Conservation (phyloP, 352 stramenopile species). For the Bremia lactucae region DNA sequence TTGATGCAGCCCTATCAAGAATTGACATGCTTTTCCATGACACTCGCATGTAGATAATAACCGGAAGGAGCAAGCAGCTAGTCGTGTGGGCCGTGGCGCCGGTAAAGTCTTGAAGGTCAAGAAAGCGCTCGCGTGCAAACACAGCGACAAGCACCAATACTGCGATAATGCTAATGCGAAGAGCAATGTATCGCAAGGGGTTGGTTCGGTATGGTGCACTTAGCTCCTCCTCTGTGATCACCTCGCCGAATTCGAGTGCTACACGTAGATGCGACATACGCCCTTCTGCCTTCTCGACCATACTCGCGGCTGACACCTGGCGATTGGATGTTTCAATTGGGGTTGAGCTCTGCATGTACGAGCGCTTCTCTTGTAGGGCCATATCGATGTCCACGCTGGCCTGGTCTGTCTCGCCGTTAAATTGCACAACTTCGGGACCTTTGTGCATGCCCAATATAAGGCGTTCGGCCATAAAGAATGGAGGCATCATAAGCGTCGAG, state of each 20-base stretch:
- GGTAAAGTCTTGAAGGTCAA: slow-evolving; percentile 40
- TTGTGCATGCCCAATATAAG: slow-evolving; percentile 56
- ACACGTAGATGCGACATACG: slow-evolving; percentile 27
- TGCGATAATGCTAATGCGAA: slow-evolving; percentile 19
- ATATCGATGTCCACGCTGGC: slow-evolving; percentile 18
- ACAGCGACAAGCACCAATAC: slow-evolving; percentile 31
- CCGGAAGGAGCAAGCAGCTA: slow-evolving; percentile 39
- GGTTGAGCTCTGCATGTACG: slow-evolving; percentile 25
- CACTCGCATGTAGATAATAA: slow-evolving; percentile 41
- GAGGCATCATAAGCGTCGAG: slow-evolving; percentile 32
- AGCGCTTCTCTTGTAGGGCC: slow-evolving; percentile 16
- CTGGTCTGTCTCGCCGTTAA: slow-evolving; percentile 12
- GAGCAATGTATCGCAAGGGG: slow-evolving; percentile 11
- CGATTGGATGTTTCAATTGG: slow-evolving; percentile 9
- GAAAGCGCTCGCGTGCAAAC: slow-evolving; percentile 30
- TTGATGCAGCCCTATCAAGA: slow-evolving; percentile 30
- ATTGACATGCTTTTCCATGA: slow-evolving; percentile 31
- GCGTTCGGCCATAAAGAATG: slow-evolving; percentile 53
- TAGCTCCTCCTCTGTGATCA: slow-evolving; percentile 17
- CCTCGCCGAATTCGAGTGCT: slow-evolving; percentile 19
- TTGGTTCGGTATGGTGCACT: slow-evolving; percentile 11
- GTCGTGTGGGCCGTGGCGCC: slow-evolving; percentile 12
- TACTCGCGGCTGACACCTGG: slow-evolving; percentile 14
- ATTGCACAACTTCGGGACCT: slow-evolving; percentile 13
- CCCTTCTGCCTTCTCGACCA: slow-evolving; percentile 12